Evolutionary conservation across 805 yeast genomes (phyloP).

Genomic region (Pichia cephalocereana): DNA sequence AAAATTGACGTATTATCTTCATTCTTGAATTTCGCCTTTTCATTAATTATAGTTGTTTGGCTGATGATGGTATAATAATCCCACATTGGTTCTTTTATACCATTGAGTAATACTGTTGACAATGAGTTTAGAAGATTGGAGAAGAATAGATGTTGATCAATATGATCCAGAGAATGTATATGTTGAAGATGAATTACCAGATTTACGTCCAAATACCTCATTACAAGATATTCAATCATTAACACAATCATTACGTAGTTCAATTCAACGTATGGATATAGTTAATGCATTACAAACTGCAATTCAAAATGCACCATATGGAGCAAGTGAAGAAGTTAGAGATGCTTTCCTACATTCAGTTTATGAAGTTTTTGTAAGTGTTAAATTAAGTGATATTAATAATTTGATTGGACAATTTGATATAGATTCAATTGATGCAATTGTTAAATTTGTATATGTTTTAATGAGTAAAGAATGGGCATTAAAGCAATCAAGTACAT

Average conservation of each 20-base stretch:
- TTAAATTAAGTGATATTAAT: conserved; percentile 59
- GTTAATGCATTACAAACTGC: conserved; percentile 55
- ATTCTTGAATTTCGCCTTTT: too few species aligned
- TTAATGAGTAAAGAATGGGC: conserved; percentile 74
- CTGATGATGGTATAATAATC: too few species aligned
- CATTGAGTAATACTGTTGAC: too few species aligned
- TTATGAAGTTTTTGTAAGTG: conserved; percentile 61
- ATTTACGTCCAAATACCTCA: conserved; percentile 33
- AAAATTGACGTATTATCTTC: too few species aligned
- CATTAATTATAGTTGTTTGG: too few species aligned
- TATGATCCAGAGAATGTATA: conserved; percentile 68
- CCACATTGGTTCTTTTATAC: too few species aligned
- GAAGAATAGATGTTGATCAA: conserved; percentile 91
- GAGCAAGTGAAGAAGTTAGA: conserved; percentile 54
- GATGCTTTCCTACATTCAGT: conserved; percentile 44
- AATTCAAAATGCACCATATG: conserved; percentile 74
- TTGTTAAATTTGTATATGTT: conserved; percentile 77
- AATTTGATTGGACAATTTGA: conserved; percentile 37
- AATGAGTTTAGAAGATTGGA: conserved; percentile 61
- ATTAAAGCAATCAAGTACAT: conserved; percentile 75
- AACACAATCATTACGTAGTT: conserved; percentile 49
- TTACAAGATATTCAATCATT: conserved; percentile 46
- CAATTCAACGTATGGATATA: conserved; percentile 64
- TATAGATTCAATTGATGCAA: conserved; percentile 60
- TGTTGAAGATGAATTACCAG: conserved; percentile 25